Evolutionary conservation across 2,329 filamentous ascomycete species (phyloP).

Genomic region (Aphanocladium album): DNA sequence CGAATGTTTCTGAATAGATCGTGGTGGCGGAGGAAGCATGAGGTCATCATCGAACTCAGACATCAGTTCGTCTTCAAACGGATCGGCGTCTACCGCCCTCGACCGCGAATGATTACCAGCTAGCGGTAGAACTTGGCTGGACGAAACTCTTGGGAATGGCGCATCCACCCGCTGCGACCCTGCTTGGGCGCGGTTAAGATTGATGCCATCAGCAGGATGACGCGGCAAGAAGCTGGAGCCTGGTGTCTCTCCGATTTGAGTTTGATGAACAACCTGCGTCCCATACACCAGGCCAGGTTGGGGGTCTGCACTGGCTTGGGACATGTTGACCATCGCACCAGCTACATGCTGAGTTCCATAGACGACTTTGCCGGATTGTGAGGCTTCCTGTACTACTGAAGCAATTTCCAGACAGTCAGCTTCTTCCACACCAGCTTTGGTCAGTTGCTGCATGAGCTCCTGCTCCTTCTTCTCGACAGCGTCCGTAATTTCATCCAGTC

Average conservation of each 20-base stretch:
- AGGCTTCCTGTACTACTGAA: constrained; percentile 13
- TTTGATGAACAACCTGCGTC: constrained; percentile 49
- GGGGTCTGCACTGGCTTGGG: constrained; percentile 28
- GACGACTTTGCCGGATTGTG: constrained; percentile 22
- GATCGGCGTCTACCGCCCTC: not conserved
- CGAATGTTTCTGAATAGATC: constrained; percentile 2
- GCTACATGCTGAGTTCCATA: constrained; percentile 41
- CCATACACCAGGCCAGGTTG: constrained; percentile 27
- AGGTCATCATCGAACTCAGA: constrained; percentile 27
- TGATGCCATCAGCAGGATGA: not conserved
- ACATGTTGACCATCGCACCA: constrained; percentile 27
- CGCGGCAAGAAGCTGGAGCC: constrained; percentile 21
- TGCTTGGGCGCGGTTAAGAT: not conserved
- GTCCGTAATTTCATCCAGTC: constrained; percentile 43
- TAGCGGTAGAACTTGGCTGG: not conserved
- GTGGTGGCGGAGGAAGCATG: constrained; percentile 13
- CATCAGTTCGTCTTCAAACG: constrained; percentile 23
- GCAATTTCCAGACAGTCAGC: constrained; percentile 30
- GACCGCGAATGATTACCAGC: not conserved
- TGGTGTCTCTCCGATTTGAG: constrained; percentile 36
- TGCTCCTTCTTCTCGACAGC: constrained; percentile 40
- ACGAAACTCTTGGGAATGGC: constrained; percentile 23
- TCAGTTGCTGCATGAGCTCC: constrained; percentile 35
- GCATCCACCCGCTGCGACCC: not conserved
- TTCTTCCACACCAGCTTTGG: constrained; percentile 42